These are phyloP conservation scores for Ustulina deusta DNA, from an alignment of 2,329 filamentous ascomycete species.

Conservation along the genomic window DNA sequence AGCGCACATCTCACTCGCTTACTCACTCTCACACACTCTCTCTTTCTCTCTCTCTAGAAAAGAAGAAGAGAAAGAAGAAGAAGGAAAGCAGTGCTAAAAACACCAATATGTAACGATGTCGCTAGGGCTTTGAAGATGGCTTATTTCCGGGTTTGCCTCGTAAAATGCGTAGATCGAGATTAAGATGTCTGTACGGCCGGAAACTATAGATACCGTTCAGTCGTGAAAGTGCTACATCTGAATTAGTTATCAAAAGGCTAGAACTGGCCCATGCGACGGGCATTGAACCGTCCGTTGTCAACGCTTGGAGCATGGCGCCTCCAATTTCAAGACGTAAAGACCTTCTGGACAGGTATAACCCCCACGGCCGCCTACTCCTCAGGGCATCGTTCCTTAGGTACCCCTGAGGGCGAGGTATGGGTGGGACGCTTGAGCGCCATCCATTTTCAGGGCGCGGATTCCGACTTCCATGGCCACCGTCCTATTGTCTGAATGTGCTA, in stretches of 20 bases:
- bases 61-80: too few species aligned
- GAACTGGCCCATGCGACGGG: too few species aligned
- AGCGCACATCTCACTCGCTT: background rate
- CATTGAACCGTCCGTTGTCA: background rate
- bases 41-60: too few species aligned
- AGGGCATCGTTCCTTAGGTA: conserved; percentile 55
- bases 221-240: background rate
- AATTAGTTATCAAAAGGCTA: background rate
- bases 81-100: too few species aligned
- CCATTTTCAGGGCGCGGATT: conserved; percentile 24
- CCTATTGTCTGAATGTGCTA: conserved; percentile 31
- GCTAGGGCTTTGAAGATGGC: too few species aligned
- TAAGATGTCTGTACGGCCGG: background rate
- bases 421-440: conserved; percentile 16
- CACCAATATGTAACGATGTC: too few species aligned
- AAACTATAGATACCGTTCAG: background rate
- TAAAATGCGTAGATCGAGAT: background rate
- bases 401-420: conserved; percentile 47
- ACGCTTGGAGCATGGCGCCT: background rate
- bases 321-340: background rate
- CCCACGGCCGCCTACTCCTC: conserved; percentile 53
- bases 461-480: conserved; percentile 25
- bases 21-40: too few species aligned
- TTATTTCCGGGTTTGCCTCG: background rate
- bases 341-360: conserved; percentile 44